Percentiles rank a stretch among this genome's conserved stretches.
Conservation (phyloP, 2,329 filamentous ascomycete genomes). For the Pseudogymnoascus sp. region DNA sequence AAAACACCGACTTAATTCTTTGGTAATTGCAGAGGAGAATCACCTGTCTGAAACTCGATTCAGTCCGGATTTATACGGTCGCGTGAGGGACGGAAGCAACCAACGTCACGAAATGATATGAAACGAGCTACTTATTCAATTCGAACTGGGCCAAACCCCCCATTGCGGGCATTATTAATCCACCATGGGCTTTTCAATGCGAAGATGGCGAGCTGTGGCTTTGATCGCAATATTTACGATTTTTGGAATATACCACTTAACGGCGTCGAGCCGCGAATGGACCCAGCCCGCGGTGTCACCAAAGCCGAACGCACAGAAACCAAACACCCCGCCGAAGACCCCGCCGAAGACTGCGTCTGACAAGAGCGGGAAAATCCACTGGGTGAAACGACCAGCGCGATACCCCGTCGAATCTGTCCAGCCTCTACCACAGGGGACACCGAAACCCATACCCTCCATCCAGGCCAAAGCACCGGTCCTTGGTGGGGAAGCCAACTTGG, state of each 20-base stretch:
- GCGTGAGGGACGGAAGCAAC: neutral
- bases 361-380: slow-evolving; percentile 46
- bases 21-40: neutral
- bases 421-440: slow-evolving; percentile 63
- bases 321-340: neutral
- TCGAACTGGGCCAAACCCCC: neutral
- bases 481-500: slow-evolving; percentile 49
- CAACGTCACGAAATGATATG: slow-evolving; percentile 2
- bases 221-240: neutral
- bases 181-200: neutral
- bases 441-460: slow-evolving; percentile 68
- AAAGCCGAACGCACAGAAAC: neutral
- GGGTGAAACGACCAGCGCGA: slow-evolving; percentile 66
- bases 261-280: neutral
- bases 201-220: slow-evolving; percentile 6
- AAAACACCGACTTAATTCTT: neutral
- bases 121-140: neutral
- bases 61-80: neutral
- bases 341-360: slow-evolving; percentile 19
- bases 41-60: neutral
- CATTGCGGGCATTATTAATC: neutral
- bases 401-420: slow-evolving; percentile 80
- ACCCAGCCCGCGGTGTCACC: neutral
- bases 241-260: neutral
- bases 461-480: slow-evolving; percentile 68